phyloP scores from a whole-genome alignment of 208 protist genomes.

The Endotrypanum monterogeii region DNA sequence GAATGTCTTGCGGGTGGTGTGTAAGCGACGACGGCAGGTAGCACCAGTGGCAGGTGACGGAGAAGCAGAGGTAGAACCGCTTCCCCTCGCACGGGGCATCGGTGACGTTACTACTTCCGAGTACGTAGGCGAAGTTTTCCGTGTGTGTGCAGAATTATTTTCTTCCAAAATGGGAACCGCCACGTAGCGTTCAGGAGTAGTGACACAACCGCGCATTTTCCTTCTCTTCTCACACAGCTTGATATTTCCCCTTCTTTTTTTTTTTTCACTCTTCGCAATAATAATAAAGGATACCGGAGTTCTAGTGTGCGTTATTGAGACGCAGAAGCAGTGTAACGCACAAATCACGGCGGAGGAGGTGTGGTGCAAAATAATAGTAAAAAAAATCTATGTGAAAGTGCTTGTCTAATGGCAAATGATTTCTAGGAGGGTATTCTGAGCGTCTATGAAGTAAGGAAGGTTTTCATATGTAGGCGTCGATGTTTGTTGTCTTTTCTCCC shows the following conservation, averaged over 20 bases:
- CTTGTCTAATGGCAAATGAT: not conserved
- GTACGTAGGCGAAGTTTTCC: conserved; percentile 5
- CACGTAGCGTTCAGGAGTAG: not conserved
- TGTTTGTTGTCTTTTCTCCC: too few relatives aligned
- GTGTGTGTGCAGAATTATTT: not conserved
- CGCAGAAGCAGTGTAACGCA: too few relatives aligned
- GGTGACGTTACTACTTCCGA: conserved; percentile 6
- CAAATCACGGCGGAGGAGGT: too few relatives aligned
- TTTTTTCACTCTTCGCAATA: too few relatives aligned
- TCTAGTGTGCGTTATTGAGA: too few relatives aligned
- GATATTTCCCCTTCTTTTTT: too few relatives aligned
- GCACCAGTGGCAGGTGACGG: not conserved
- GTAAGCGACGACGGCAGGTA: not conserved
- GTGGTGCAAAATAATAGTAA: too few relatives aligned
- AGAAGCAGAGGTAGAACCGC: not conserved
- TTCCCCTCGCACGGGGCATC: not conserved
- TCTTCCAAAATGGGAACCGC: not conserved
- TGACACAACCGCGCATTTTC: conserved; percentile 1
- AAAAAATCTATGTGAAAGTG: not conserved
- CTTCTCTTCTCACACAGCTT: not conserved
- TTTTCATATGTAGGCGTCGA: too few relatives aligned
- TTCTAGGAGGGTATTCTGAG: not conserved
- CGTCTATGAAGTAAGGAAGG: not conserved
- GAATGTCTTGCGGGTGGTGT: conserved; percentile 9
- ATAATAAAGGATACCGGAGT: too few relatives aligned